Base-by-base conservation (phyloP, 805 yeast genomes). In the Candida manassasensis region DNA sequence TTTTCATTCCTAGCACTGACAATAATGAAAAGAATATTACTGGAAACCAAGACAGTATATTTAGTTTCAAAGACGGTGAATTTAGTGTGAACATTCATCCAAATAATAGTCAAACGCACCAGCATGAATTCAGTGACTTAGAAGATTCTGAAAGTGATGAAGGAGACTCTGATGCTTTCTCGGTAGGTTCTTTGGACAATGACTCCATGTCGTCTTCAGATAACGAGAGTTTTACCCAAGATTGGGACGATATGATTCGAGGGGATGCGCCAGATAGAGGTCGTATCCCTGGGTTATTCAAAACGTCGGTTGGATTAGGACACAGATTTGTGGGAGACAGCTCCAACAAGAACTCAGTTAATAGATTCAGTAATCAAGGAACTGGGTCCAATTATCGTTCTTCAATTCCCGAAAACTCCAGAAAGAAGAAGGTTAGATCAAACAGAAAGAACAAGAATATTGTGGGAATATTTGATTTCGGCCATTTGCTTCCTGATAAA, bases 401-500 rank as follows among this genome's bases (percentile, higher is more conserved):
- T 1, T 67, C 75, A 2, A 52, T 58, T 4, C 62, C 59, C 6
- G 72, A 70, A 2, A 51, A 46, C 11, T 53, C 61, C 1, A 40
- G 45, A 39, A 37, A 45, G 37, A 43, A 40, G 37, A 31, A 50
- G 38, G 27, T 36, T 35, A 12, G 50, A 47, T 6, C 38, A 41
- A 46, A 45, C n/a, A 56, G 44, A 27, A 58, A 56, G 30, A 73
- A 61, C 33, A 52, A 42, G 41, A 84, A 83, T 46, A 55, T 75
- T n/a, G 80, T 85, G 7, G 69, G 72, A 3, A 71, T 80, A 2
- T 65, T 71, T 38, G 90, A 87, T 50, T 81, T 82, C 53, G 62
- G 73, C 14, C 71, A 79, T 50, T 60, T 89, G 32, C 72, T 87
- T 22, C 95, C 96, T 0, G 81, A 88, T 12, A 78, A 82, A 43